These are phyloP conservation scores for Petunia secreta DNA, from an alignment of 257 asterid species.

Conservation along the genomic window DNA sequence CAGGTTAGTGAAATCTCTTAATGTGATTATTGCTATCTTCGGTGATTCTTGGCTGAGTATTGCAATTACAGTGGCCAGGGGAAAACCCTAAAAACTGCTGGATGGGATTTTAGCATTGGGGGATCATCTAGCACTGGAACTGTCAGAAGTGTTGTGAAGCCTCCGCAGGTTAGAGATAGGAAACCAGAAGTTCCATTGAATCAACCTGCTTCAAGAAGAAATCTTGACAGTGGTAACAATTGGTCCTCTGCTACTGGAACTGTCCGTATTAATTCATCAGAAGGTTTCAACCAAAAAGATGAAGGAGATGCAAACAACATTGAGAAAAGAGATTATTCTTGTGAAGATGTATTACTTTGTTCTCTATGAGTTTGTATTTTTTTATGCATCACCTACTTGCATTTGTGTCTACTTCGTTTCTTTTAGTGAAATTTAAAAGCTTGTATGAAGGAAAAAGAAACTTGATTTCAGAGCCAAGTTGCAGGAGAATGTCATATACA, in stretches of 20 bases:
- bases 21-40: constrained; percentile 27
- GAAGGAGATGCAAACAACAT: constrained; percentile 41
- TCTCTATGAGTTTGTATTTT: constrained; percentile 26
- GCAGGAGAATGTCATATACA: neutral
- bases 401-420: constrained; percentile 11
- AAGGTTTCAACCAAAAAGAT: constrained; percentile 50
- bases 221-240: constrained; percentile 56
- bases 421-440: constrained; percentile 20
- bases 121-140: constrained; percentile 79
- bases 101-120: constrained; percentile 98
- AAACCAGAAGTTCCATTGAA: constrained; percentile 64
- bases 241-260: constrained; percentile 75
- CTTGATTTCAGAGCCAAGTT: constrained; percentile 2
- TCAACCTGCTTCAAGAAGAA: constrained; percentile 60
- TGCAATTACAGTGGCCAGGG: constrained; percentile 63
- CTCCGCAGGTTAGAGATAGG: constrained; percentile 90
- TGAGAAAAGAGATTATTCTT: constrained; percentile 51
- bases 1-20: constrained; percentile 56
- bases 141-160: constrained; percentile 76
- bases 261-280: constrained; percentile 47
- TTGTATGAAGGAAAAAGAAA: constrained; percentile 13
- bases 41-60: constrained; percentile 34
- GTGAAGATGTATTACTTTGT: constrained; percentile 65
- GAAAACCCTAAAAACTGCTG: constrained; percentile 62
- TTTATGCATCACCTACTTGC: neutral